Conservation (phyloP, 257 asterid species). For the Solanum chmielewskii region DNA sequence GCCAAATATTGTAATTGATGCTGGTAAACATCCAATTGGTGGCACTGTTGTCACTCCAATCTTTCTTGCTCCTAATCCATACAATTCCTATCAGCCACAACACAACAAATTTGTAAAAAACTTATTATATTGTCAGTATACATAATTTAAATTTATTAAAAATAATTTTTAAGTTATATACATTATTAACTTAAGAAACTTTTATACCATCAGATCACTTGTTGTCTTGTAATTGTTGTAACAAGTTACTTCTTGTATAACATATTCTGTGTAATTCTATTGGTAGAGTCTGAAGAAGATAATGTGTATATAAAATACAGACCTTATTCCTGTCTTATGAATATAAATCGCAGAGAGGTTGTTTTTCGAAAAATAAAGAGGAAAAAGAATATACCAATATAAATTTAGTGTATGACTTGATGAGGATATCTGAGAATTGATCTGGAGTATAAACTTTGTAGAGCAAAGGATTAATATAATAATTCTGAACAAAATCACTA, state of each 20-base stretch:
- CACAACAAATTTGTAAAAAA: background rate
- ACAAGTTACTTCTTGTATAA: background rate
- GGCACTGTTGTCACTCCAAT: constrained; percentile 84
- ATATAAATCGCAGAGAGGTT: background rate
- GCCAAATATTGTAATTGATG: constrained; percentile 68
- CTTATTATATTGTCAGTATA: background rate
- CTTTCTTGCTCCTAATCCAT: constrained; percentile 70
- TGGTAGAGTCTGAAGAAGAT: no score
- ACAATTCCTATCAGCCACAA: constrained; percentile 11
- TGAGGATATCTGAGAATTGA: constrained; percentile 61
- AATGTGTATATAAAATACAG: fast-evolving
- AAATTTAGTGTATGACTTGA: constrained; percentile 41
- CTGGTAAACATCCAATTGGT: constrained; percentile 80
- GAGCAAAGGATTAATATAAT: constrained; percentile 60
- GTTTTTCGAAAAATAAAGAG: background rate
- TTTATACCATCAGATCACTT: background rate
- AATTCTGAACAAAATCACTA: constrained; percentile 85
- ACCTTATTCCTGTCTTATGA: background rate
- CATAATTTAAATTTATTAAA: background rate
- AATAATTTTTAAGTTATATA: background rate
- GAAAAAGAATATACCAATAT: constrained; percentile 30
- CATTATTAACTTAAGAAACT: background rate
- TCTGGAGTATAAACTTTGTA: constrained; percentile 56
- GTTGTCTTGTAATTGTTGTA: background rate
- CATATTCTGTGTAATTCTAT: background rate